Evolutionary conservation across 2,329 filamentous ascomycete species (phyloP).

Genomic region (Triangularia setosa): DNA sequence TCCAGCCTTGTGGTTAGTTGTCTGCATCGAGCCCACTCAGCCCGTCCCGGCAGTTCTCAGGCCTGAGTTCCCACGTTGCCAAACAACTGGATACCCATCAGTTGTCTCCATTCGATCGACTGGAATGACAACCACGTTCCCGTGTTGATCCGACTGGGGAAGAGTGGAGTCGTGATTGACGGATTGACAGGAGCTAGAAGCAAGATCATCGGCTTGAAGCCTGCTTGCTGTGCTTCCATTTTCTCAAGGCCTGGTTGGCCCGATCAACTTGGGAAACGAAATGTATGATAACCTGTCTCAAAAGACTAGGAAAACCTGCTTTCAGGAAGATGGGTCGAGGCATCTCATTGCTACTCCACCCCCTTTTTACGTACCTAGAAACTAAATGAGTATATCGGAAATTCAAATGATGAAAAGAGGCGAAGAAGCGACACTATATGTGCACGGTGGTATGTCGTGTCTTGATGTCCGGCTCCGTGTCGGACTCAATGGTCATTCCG

Average conservation of each 20-base stretch:
- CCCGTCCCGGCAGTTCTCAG: not conserved
- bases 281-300: not conserved
- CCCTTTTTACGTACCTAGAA: not conserved
- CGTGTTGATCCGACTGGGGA: not conserved
- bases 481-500: not conserved
- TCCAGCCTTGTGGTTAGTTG: not conserved
- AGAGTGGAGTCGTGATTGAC: not conserved
- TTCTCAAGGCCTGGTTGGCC: not conserved
- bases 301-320: not conserved
- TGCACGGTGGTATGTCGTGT: not conserved
- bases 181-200: not conserved
- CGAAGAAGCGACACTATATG: not conserved
- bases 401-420: not conserved
- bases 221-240: not conserved
- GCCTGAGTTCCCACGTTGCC: not conserved
- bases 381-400: not conserved
- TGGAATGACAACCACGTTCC: not conserved
- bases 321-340: not conserved
- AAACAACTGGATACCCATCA: not conserved
- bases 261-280: not conserved
- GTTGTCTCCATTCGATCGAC: not conserved
- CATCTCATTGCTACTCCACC: not conserved
- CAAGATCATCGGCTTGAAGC: not conserved
- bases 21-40: not conserved
- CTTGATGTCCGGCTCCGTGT: not conserved